These are phyloP conservation scores for Geranium rotundifolium DNA, from an alignment of 345 rosid genomes.

Conservation along the genomic window DNA sequence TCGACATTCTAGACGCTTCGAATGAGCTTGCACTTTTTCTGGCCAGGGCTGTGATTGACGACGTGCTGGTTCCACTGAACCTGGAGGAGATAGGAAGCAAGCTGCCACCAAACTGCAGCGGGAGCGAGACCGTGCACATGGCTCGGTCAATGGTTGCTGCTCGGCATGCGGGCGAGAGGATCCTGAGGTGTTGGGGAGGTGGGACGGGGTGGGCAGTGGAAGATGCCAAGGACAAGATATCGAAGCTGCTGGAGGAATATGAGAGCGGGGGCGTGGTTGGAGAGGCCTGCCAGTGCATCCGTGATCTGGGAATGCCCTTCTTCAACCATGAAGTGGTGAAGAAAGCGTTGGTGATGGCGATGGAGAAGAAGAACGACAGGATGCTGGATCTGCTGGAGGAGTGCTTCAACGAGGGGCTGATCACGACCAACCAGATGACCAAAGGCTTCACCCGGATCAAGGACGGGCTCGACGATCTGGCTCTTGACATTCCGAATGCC, in stretches of 20 bases:
- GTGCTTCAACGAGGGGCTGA: conserved; percentile 78
- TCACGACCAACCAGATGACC: conserved; percentile 85
- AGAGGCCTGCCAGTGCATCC: conserved; percentile 97
- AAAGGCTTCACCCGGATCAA: conserved; percentile 79
- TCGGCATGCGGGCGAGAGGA: conserved; percentile 94
- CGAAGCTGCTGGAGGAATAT: conserved; percentile 83
- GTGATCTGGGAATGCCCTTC: conserved; percentile 95
- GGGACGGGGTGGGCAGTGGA: conserved; percentile 98
- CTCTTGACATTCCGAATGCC: conserved; percentile 91
- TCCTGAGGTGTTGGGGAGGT: conserved; percentile 98
- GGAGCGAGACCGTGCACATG: conserved; percentile 65
- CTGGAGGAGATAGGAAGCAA: conserved; percentile 73
- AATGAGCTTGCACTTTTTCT: conserved; percentile 92
- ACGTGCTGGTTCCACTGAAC: conserved; percentile 81
- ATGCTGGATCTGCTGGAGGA: conserved; percentile 76
- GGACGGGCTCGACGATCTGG: conserved; percentile 90
- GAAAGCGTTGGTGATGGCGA: conserved; percentile 98
- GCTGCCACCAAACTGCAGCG: conserved; percentile 72
- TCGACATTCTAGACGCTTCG: conserved; percentile 94
- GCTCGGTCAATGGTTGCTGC: conserved; percentile 80
- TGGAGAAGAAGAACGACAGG: conserved; percentile 96
- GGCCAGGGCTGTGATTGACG: conserved; percentile 95
- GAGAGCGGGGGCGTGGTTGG: conserved; percentile 77
- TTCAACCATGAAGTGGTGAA: conserved; percentile 98
- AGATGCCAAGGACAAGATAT: conserved; percentile 98